Evolutionary conservation across 768 basidiomycete species (phyloP).

Genomic region (Megacollybia marginata): DNA sequence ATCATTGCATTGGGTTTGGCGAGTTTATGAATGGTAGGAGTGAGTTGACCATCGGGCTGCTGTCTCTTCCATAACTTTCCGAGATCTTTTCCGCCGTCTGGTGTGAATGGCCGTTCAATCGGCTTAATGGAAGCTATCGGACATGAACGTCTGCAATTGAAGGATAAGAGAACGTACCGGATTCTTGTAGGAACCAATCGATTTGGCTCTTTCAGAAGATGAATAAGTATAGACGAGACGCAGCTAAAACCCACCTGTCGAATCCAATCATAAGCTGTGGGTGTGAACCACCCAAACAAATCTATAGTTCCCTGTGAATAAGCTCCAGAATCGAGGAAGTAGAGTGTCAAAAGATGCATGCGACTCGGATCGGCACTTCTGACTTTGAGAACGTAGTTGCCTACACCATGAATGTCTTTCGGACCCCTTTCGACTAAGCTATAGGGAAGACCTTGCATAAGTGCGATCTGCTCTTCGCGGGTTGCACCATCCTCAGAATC

Average conservation of each 20-base stretch:
- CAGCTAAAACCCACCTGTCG: conserved; percentile 39
- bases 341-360: conserved; percentile 84
- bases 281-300: conserved; percentile 56
- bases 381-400: conserved; percentile 87
- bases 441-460: conserved; percentile 38
- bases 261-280: conserved; percentile 83
- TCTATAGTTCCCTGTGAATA: conserved; percentile 58
- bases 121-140: conserved; percentile 49
- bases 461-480: conserved; percentile 42
- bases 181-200: conserved; percentile 85
- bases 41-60: conserved; percentile 37
- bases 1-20: conserved; percentile 94
- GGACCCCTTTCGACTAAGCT: conserved; percentile 79
- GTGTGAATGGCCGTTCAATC: conserved; percentile 78
- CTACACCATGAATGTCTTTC: conserved; percentile 77
- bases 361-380: conserved; percentile 78
- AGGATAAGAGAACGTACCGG: conserved; percentile 30
- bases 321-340: conserved; percentile 84
- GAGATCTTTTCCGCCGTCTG: conserved; percentile 67
- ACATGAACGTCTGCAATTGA: background rate
- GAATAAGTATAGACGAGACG: background rate
- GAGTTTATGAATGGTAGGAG: conserved; percentile 45
- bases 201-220: conserved; percentile 56
- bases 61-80: conserved; percentile 47
- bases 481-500: conserved; percentile 39